These are phyloP conservation scores for Wickerhamomyces rabaulensis DNA, from an alignment of 805 yeast genomes.

Conservation along the genomic window DNA sequence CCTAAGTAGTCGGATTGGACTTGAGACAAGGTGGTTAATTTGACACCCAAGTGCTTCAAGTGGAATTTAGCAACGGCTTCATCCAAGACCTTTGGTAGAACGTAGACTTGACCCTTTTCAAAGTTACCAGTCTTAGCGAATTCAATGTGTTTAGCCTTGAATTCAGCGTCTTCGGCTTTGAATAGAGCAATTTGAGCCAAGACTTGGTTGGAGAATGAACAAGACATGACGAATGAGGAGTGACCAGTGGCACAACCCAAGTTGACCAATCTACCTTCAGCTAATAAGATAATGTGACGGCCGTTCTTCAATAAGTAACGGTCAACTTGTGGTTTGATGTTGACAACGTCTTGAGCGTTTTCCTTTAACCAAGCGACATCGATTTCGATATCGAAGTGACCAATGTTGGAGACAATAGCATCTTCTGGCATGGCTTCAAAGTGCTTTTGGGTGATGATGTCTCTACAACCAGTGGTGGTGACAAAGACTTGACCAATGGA, in stretches of 20 bases:
- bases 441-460: slow-evolving; percentile 86
- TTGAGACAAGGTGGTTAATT: slow-evolving; percentile 66
- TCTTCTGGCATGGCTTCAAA: slow-evolving; percentile 95
- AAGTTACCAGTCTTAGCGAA: slow-evolving; percentile 91
- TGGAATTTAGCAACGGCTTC: slow-evolving; percentile 98
- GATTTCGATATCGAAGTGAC: slow-evolving; percentile 98
- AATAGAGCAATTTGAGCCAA: slow-evolving; percentile 96
- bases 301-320: slow-evolving; percentile 87
- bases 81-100: slow-evolving; percentile 95
- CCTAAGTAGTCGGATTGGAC: slow-evolving; percentile 94
- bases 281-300: slow-evolving; percentile 90
- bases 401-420: slow-evolving; percentile 99
- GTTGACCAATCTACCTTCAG: slow-evolving; percentile 99
- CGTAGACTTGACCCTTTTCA: slow-evolving; percentile 80
- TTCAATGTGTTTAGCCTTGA: slow-evolving; percentile 80
- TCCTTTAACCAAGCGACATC: slow-evolving; percentile 98
- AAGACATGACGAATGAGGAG: slow-evolving; percentile 98
- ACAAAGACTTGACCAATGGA: slow-evolving; percentile 93
- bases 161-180: slow-evolving; percentile 78
- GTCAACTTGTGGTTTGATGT: slow-evolving; percentile 99
- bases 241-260: slow-evolving; percentile 99
- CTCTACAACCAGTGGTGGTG: slow-evolving; percentile 99
- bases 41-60: slow-evolving; percentile 90
- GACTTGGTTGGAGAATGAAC: slow-evolving; percentile 99
- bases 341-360: slow-evolving; percentile 87